Percentiles rank a stretch among this genome's conserved stretches.
Conservation (phyloP, 768 basidiomycete species). For the Termitomyces sp. region DNA sequence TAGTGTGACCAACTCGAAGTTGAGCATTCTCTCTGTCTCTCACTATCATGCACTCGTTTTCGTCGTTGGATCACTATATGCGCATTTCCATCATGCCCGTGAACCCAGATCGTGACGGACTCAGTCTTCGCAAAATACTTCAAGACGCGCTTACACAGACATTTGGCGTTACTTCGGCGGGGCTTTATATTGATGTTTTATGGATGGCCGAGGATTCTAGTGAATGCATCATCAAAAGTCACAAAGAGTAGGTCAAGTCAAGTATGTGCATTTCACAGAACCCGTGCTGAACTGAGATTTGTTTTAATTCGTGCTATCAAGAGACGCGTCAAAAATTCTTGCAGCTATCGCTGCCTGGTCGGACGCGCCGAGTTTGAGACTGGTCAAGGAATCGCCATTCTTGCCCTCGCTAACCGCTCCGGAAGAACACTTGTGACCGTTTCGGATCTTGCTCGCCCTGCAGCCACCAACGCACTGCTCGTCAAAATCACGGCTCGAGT, state of each 20-base stretch:
- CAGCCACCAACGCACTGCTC: not conserved
- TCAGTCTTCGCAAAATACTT: slow-evolving; percentile 49
- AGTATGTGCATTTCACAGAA: not conserved
- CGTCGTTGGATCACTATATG: slow-evolving; percentile 38
- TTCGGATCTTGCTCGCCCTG: not conserved
- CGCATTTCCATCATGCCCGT: slow-evolving; percentile 39
- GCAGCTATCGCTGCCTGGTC: slow-evolving; percentile 29
- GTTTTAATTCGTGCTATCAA: slow-evolving; percentile 8
- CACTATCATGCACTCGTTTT: slow-evolving; percentile 16
- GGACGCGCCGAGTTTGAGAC: slow-evolving; percentile 27
- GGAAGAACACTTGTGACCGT: slow-evolving; percentile 3
- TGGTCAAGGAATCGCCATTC: slow-evolving; percentile 37
- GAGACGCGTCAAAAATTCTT: slow-evolving; percentile 31
- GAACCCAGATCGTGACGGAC: slow-evolving; percentile 27
- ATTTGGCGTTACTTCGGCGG: slow-evolving; percentile 51
- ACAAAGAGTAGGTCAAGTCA: slow-evolving; percentile 30
- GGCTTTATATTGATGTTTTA: slow-evolving; percentile 55
- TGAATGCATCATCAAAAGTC: slow-evolving; percentile 38
- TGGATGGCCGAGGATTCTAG: slow-evolving; percentile 41
- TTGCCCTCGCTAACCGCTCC: slow-evolving; percentile 31
- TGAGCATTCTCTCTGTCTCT: not conserved
- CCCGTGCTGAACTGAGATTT: not conserved
- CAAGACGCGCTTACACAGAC: slow-evolving; percentile 51
- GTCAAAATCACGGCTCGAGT: not conserved
- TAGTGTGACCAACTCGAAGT: no score